Conservation (phyloP, 306 rosid species). For the Pyrus betulifolia region DNA sequence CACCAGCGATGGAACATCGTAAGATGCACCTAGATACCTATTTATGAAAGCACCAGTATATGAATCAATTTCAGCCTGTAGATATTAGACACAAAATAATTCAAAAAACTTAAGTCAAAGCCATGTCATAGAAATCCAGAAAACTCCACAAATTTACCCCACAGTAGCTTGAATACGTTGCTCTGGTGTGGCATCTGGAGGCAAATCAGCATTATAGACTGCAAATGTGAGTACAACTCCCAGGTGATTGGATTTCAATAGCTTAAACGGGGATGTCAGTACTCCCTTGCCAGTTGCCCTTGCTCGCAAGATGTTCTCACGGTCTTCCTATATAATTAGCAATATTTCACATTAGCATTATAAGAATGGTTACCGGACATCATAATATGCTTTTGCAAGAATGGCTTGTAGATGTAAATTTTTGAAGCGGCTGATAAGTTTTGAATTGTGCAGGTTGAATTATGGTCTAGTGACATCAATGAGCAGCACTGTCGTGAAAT, state of each 20-base stretch:
- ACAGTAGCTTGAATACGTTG: constrained; percentile 74
- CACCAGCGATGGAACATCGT: constrained; percentile 89
- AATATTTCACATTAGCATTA: constrained; percentile 4
- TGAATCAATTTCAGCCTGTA: constrained; percentile 19
- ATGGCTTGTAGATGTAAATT: background rate
- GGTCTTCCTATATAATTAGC: constrained; percentile 58
- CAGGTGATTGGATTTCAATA: constrained; percentile 78
- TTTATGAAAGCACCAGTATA: constrained; percentile 7
- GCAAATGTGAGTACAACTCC: constrained; percentile 96
- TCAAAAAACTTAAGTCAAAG: background rate
- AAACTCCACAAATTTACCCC: constrained; percentile 50
- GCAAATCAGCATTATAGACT: constrained; percentile 62
- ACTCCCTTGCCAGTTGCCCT: constrained; percentile 90
- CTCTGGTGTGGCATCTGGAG: constrained; percentile 57
- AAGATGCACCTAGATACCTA: constrained; percentile 94
- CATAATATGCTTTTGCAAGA: background rate
- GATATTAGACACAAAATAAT: constrained; percentile 1
- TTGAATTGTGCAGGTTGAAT: background rate
- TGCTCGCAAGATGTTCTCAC: constrained; percentile 90
- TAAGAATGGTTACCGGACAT: constrained; percentile 9
- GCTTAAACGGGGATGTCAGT: constrained; percentile 90
- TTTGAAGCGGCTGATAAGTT: background rate
- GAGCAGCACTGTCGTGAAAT: background rate
- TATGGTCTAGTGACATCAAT: background rate
- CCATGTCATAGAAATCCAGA: background rate